phyloP scores from a whole-genome alignment of 495 filamentous ascomycete genomes.

The Penicillium bialowiezense region DNA sequence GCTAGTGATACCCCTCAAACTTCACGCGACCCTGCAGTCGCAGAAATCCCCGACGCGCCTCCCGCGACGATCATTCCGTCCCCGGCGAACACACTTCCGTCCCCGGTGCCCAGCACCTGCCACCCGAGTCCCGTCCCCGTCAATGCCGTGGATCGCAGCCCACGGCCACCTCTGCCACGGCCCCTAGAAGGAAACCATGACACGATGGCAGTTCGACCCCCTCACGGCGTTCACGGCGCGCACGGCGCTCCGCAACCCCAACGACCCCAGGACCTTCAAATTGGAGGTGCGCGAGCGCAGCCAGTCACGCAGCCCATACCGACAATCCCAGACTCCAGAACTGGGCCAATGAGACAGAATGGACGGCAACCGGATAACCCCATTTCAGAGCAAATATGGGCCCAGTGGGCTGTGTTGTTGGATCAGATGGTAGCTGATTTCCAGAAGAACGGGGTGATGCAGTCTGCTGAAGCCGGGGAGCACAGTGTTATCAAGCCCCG shows the following conservation, averaged over 20 bases:
- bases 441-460: background rate
- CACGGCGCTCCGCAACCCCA: no score
- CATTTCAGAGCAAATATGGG: slow-evolving; percentile 6
- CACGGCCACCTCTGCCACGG: background rate
- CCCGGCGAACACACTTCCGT: slow-evolving; percentile 11
- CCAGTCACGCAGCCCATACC: no score
- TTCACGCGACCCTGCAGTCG: background rate
- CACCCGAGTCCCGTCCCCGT: slow-evolving; percentile 12
- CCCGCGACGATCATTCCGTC: slow-evolving; percentile 12
- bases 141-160: background rate
- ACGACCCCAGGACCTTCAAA: no score
- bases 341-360: background rate
- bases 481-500: slow-evolving; percentile 33
- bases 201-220: background rate
- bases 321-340: background rate
- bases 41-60: slow-evolving; percentile 6
- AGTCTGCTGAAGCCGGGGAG: background rate
- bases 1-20: slow-evolving; percentile 15
- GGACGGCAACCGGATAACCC: no score
- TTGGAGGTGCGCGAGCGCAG: no score
- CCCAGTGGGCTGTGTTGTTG: slow-evolving; percentile 10
- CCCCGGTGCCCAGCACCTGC: slow-evolving; percentile 17
- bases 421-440: slow-evolving; percentile 10
- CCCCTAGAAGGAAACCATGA: background rate
- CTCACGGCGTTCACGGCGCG: background rate